Base-by-base conservation (phyloP, 768 basidiomycete species). In the Hydnomerulius pinastri region DNA sequence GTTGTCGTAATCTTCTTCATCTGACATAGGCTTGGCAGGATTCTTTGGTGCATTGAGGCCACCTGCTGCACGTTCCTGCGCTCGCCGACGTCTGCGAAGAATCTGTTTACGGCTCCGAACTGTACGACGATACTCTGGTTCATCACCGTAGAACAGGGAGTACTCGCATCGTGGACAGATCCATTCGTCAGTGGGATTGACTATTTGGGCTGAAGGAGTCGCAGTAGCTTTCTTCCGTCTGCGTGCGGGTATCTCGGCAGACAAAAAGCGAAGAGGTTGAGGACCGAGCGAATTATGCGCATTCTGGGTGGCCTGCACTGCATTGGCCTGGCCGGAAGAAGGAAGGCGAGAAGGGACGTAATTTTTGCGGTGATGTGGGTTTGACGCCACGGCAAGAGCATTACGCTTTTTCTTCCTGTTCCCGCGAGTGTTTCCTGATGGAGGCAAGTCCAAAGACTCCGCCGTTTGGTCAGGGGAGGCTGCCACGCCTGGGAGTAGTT, bases 81-180 rank as follows among this genome's bases (percentile, higher is more conserved):
- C 90, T 55, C 86, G 75, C 58, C 85, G 72, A 45, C 90, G 71
- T 45, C 88, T 71, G 60, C 75, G 77, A 57, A 94, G 73, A 40
- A 94, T 86, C 77, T 86, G 87, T 74, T 90, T 91, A 53, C 92
- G 72, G 56, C 77, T 83, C 68, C 82, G 73, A 51, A 92, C 72
- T 36, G 85, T 86, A 38, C 77, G 73, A 55, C 80, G 75, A 66
- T 88, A 86, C 47, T 75, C 79, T 46, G 70, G 50, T 33, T 88
- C 88, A 43, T 87, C 86, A n/a, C 92, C 92, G 65, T 88, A 98
- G 68, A 96, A 95, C 49, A 98, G 64, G 50, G 84, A 77, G 66
- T 93, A 95, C 71, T 98, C 96, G 74, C 96, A 98, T 61, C 88
- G 90, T 54, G 88, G 81, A 66, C 96, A 98, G 51, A 98, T 86